Percentiles rank a stretch among this genome's conserved stretches.
These are phyloP conservation scores for Sporothrix inflata DNA, from an alignment of 2,329 filamentous ascomycete species.

Conservation along the genomic window DNA sequence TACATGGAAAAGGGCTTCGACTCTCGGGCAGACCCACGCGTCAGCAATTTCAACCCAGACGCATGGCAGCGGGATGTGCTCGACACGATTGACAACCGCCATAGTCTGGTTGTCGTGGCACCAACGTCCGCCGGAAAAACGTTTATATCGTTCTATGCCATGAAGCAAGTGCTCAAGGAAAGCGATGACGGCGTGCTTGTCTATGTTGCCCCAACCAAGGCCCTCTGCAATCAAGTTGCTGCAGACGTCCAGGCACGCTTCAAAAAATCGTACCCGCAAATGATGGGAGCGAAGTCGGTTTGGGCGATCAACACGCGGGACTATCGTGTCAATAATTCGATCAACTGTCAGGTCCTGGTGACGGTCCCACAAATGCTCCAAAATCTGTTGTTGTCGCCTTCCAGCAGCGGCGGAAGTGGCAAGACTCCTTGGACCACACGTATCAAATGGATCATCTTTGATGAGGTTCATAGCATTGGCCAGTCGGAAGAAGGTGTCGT, in stretches of 20 bases:
- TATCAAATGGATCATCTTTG: conserved; percentile 77
- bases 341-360: conserved; percentile 73
- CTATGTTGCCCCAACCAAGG: conserved; percentile 81
- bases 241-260: conserved; percentile 77
- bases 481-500: conserved; percentile 75
- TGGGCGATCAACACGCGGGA: conserved; percentile 81
- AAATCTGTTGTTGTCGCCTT: conserved; percentile 71
- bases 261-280: conserved; percentile 62
- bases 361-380: conserved; percentile 79
- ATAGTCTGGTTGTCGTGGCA: conserved; percentile 74
- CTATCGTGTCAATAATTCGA: conserved; percentile 73
- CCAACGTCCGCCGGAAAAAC: conserved; percentile 82
- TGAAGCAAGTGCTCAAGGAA: conserved; percentile 72
- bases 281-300: conserved; percentile 63
- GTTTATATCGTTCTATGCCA: conserved; percentile 83
- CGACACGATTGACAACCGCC: conserved; percentile 70
- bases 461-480: conserved; percentile 80
- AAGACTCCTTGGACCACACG: conserved; percentile 64
- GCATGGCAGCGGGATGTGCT: conserved; percentile 76
- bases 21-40: conserved; percentile 67
- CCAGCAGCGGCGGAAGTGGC: conserved; percentile 57
- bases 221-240: conserved; percentile 81
- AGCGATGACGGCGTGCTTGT: conserved; percentile 72
- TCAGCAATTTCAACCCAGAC: conserved; percentile 69
- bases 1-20: conserved; percentile 77